Conservation (phyloP, 2,329 filamentous ascomycete genomes). For the Chrysoporthe deuterocubensis region DNA sequence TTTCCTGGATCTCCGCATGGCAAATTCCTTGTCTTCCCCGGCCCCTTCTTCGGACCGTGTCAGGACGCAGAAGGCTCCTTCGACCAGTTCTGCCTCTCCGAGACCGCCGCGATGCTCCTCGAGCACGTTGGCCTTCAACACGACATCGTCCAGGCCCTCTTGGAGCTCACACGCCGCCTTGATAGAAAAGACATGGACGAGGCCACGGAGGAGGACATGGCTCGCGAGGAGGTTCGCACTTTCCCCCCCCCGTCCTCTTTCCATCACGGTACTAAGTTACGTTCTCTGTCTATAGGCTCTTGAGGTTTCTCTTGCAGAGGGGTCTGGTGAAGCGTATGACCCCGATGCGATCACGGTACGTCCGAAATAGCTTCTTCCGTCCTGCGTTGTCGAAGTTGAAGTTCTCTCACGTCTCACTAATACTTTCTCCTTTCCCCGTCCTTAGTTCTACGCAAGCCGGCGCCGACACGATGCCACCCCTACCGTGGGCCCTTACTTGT, state of each 20-base stretch:
- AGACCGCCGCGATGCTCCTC: neutral
- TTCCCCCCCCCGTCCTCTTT: neutral
- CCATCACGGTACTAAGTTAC: too few species aligned
- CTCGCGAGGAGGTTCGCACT: neutral
- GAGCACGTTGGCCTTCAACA: neutral
- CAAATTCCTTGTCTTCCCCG: neutral
- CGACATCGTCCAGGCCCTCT: neutral
- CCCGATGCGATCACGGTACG: neutral
- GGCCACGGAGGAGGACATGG: neutral
- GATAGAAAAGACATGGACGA: neutral
- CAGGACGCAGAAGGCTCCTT: neutral
- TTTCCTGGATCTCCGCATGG: neutral
- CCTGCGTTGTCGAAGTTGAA: too few species aligned
- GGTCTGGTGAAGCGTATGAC: neutral
- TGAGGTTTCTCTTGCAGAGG: neutral
- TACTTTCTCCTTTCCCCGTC: neutral
- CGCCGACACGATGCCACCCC: neutral
- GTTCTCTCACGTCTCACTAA: neutral
- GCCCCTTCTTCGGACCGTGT: neutral
- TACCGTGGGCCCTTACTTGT: neutral
- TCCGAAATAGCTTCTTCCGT: neutral
- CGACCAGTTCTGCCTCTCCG: neutral
- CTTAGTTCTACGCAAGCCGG: neutral
- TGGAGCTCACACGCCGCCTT: neutral
- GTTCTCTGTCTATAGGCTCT: neutral